Evolutionary conservation across 1,139 yeast genomes (phyloP), one percentile per base, ranked within the genome.

Genomic region (Yamadazyma dushanensis): DNA sequence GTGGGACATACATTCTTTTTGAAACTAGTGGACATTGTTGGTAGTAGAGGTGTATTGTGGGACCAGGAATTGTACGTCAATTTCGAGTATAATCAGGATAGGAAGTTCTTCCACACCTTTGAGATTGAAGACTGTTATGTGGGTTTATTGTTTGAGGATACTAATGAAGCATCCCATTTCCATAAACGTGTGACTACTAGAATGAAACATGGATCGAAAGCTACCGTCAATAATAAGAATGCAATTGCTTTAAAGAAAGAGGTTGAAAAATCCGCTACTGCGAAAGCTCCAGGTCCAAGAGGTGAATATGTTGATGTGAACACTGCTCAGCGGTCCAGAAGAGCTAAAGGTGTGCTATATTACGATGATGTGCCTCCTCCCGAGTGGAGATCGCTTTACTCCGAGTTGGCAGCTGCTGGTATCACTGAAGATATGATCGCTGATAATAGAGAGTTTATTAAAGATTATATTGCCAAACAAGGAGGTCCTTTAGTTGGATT

Each of bases 1-100:
- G 96, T 92, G 7, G 97, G 98, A 3, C 92, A 90, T 60, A 88
- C 97, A 0, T 90, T 85, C 56, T 92, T 89, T 58, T 70, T 92
- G 35, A 92, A 92, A 57, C 57, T 92, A 39, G 95, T 92, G 8
- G 98, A 92, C 53, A 78, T 92, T 28, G 57, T 70, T 27, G 95
- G 95, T 8, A 77, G 78, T 44, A 69, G 86, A 27, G 97, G 97
- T 14, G 95, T 92, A 1, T 47, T 92, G 1, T 92, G 98, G 98
- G 98, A 92, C 59, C 98, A 92, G 59, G 98, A 92, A 58, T 62
- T 92, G 32, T 92, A 87, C 55, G 82, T 88, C 8, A 84, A 86
- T 51, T 89, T 92, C 57, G 83, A 82, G 46, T 92, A 92, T 61
- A 78, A 85, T 56, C 97, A 92, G 60, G 98, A 92, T 57, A 76